These are phyloP conservation scores for Bruguiera hainesii DNA, from an alignment of 441 rosid genomes.

Conservation along the genomic window DNA sequence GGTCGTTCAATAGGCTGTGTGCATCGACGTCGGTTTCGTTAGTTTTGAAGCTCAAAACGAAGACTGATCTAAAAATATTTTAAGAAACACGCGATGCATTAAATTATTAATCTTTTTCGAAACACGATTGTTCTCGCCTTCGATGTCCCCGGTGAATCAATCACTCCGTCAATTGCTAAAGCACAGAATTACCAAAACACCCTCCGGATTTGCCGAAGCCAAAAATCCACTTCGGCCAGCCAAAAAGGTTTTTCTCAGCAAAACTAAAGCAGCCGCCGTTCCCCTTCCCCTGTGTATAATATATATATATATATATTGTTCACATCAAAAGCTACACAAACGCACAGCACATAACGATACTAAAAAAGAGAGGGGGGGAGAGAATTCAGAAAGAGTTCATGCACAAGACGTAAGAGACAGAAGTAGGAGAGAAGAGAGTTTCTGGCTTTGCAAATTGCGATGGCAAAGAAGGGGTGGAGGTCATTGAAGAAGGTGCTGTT, in stretches of 20 bases:
- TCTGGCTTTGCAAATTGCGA: background rate
- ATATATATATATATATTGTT: background rate
- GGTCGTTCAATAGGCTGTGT: too few species aligned
- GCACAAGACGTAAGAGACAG: background rate
- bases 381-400: background rate
- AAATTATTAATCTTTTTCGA: too few species aligned
- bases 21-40: too few species aligned
- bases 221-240: background rate
- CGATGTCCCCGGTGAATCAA: too few species aligned
- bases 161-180: too few species aligned
- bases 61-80: too few species aligned
- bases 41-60: too few species aligned
- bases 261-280: slow-evolving; percentile 8
- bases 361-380: background rate
- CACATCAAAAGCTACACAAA: background rate
- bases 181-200: background rate
- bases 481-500: slow-evolving; percentile 33
- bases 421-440: slow-evolving; percentile 1
- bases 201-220: background rate
- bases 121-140: too few species aligned
- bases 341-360: background rate
- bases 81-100: too few species aligned
- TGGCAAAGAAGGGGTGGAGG: slow-evolving; percentile 24
- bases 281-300: too few species aligned
- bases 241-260: background rate